These are phyloP conservation scores for Camellia lanceoleosa DNA, from an alignment of 148 eudicot genomes.

Conservation along the genomic window DNA sequence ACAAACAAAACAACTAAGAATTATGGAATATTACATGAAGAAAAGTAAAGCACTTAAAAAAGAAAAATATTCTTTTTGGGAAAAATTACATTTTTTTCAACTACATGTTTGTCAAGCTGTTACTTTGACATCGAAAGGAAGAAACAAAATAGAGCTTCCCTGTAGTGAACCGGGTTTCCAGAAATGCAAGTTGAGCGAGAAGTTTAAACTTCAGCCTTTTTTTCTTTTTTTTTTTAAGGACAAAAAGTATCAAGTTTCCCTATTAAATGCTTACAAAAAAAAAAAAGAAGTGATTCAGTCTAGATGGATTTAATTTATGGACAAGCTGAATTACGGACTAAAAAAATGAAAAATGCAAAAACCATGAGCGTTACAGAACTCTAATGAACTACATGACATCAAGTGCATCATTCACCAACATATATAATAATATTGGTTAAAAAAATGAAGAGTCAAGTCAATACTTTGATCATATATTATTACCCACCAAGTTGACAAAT, in stretches of 20 bases:
- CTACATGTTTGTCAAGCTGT: too few relatives aligned
- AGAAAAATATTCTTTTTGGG: background rate
- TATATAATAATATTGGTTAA: background rate
- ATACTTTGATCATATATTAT: background rate
- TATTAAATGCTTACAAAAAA: background rate
- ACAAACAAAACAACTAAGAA: background rate
- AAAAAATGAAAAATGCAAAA: background rate
- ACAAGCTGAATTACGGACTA: background rate
- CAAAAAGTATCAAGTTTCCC: background rate
- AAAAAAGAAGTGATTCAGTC: background rate
- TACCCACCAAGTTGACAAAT: background rate
- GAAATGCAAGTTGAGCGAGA: background rate
- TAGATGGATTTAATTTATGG: background rate
- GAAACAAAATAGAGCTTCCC: background rate
- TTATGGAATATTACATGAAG: background rate
- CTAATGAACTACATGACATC: background rate
- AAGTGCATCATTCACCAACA: constrained; percentile 4
- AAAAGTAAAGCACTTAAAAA: background rate
- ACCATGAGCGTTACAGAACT: background rate
- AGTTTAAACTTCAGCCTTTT: too few relatives aligned
- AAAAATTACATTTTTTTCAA: too few relatives aligned
- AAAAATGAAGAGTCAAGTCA: background rate
- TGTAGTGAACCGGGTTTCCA: too few relatives aligned
- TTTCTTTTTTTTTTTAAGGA: background rate
- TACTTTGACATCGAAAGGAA: too few relatives aligned